phyloP scores from a whole-genome alignment of 2,329 filamentous ascomycete genomes.

The Diatrype stigma region DNA sequence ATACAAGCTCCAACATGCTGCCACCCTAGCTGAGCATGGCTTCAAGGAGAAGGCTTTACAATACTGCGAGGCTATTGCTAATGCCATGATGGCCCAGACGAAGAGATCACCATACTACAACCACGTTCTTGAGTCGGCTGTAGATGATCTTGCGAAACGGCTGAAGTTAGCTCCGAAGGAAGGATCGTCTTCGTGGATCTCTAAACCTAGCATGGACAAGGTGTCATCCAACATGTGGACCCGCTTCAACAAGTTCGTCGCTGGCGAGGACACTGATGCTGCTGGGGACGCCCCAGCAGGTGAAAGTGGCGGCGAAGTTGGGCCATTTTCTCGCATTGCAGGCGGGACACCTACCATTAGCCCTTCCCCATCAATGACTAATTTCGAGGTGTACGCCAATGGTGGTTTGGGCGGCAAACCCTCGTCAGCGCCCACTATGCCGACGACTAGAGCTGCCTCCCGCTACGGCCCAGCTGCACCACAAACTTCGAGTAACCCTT shows the following conservation, averaged over 20 bases:
- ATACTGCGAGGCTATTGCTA: constrained; percentile 82
- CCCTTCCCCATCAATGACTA: constrained; percentile 64
- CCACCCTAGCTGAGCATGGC: constrained; percentile 78
- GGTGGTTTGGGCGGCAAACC: constrained; percentile 15
- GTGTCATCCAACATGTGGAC: constrained; percentile 87
- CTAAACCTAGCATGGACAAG: constrained; percentile 93
- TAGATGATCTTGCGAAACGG: constrained; percentile 80
- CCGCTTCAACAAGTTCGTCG: constrained; percentile 94
- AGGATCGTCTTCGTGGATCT: constrained; percentile 80
- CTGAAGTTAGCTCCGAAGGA: constrained; percentile 84
- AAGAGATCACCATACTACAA: constrained; percentile 86
- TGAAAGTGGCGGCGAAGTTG: constrained; percentile 56
- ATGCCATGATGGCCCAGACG: constrained; percentile 74
- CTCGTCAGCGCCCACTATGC: constrained; percentile 27
- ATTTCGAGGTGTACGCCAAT: constrained; percentile 69
- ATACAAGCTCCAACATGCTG: constrained; percentile 89
- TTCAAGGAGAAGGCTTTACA: constrained; percentile 77
- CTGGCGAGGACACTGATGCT: constrained; percentile 77
- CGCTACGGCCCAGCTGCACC: constrained; percentile 43
- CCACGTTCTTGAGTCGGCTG: constrained; percentile 62
- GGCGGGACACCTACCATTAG: constrained; percentile 73
- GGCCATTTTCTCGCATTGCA: constrained; percentile 78
- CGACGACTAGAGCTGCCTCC: constrained; percentile 43
- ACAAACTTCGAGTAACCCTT: constrained; percentile 27
- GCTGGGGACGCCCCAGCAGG: constrained; percentile 53